A percentile compares a stretch with the other conserved stretches of the same genome.
These are phyloP conservation scores for Ascoidea asiatica DNA, from an alignment of 805 yeast genomes.

Conservation along the genomic window DNA sequence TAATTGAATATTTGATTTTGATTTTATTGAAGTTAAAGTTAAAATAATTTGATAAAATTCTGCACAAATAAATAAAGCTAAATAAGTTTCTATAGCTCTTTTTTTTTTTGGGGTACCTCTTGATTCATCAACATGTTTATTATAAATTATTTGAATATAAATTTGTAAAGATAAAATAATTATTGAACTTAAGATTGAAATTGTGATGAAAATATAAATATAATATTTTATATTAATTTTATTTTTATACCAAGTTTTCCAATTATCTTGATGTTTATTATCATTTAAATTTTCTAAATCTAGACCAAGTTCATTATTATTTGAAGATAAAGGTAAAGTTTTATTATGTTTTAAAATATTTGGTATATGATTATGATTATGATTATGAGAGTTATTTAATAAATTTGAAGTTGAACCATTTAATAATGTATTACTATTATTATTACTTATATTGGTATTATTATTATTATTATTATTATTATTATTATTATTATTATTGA, in stretches of 20 bases:
- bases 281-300: too few species aligned
- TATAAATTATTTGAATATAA: slow-evolving; percentile 23
- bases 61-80: slow-evolving; percentile 28
- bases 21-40: slow-evolving; percentile 20
- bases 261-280: too few species aligned
- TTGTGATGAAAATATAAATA: slow-evolving; percentile 14
- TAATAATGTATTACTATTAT: too few species aligned
- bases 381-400: too few species aligned
- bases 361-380: too few species aligned
- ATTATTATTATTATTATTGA: too few species aligned
- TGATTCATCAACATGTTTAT: slow-evolving; percentile 16
- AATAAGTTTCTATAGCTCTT: slow-evolving; percentile 14
- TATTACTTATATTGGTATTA: too few species aligned
- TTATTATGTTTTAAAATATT: too few species aligned
- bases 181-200: slow-evolving; percentile 21
- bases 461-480: too few species aligned
- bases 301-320: too few species aligned
- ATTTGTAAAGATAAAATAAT: slow-evolving; percentile 20
- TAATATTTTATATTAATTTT: too few species aligned
- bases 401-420: not conserved
- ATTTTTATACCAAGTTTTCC: not conserved
- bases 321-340: not conserved
- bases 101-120: slow-evolving; percentile 5
- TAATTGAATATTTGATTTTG: slow-evolving; percentile 23
- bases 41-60: slow-evolving; percentile 23